These are phyloP conservation scores for Geotrichum armillariae DNA, from an alignment of 1,139 yeast species.

Conservation along the genomic window DNA sequence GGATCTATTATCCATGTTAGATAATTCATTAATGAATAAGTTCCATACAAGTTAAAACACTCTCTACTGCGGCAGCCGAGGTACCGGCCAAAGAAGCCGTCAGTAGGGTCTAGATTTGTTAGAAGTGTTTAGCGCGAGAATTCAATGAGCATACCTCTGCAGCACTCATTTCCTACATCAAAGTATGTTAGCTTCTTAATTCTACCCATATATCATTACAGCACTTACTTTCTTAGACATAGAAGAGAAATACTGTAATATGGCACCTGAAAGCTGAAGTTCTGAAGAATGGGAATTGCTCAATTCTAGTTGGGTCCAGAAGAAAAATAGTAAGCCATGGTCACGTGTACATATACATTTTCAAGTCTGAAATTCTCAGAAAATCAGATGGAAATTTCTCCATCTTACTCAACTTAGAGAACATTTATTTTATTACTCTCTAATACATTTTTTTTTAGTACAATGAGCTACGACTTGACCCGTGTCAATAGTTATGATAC, in stretches of 20 bases:
- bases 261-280: no score
- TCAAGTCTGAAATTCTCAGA: no score
- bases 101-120: conserved; percentile 31
- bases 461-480: background rate
- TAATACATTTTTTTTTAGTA: no score
- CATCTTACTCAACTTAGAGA: no score
- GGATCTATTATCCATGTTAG: conserved; percentile 48
- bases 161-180: background rate
- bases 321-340: no score
- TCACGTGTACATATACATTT: no score
- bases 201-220: background rate
- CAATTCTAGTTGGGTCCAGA: background rate
- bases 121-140: conserved; percentile 1
- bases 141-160: background rate
- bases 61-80: conserved; percentile 70
- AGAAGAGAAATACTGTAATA: background rate
- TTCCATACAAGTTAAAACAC: conserved; percentile 56
- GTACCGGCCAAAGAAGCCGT: conserved; percentile 76
- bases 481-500: background rate
- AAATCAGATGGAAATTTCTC: no score
- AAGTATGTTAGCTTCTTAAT: background rate
- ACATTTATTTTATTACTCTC: no score
- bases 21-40: background rate
- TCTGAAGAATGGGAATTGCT: no score
- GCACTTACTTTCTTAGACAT: conserved; percentile 1